Conservation (phyloP, 495 filamentous ascomycete genomes). For the Penicillium paxilli region DNA sequence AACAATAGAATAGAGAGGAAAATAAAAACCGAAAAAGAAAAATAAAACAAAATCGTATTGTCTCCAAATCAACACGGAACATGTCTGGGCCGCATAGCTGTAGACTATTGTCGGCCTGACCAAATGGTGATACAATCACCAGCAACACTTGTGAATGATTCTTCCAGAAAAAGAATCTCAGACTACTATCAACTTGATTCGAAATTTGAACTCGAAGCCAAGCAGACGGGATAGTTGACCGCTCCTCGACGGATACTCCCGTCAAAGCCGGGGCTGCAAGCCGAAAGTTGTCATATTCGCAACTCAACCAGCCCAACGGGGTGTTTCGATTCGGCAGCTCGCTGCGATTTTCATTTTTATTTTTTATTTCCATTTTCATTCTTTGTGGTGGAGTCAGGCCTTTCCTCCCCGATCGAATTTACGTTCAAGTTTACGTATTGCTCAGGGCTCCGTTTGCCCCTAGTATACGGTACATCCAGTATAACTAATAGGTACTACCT, state of each 20-base stretch:
- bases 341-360: no score
- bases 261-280: neutral
- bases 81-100: neutral
- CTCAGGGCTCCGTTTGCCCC: no score
- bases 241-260: neutral
- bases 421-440: no score
- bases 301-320: neutral
- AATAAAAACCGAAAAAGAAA: neutral
- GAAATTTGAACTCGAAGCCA: neutral
- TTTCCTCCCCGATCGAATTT: neutral
- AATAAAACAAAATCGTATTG: neutral
- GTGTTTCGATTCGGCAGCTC: neutral
- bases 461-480: no score
- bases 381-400: neutral
- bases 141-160: no score
- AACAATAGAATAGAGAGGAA: neutral
- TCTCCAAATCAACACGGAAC: neutral
- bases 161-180: neutral
- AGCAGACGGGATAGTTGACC: neutral
- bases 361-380: no score
- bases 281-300: neutral
- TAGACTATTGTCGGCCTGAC: neutral
- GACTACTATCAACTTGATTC: neutral
- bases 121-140: neutral
- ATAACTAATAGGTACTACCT: neutral